Base-by-base conservation (phyloP, 1,284 basidiomycete species). In the Heliocybe sulcata region DNA sequence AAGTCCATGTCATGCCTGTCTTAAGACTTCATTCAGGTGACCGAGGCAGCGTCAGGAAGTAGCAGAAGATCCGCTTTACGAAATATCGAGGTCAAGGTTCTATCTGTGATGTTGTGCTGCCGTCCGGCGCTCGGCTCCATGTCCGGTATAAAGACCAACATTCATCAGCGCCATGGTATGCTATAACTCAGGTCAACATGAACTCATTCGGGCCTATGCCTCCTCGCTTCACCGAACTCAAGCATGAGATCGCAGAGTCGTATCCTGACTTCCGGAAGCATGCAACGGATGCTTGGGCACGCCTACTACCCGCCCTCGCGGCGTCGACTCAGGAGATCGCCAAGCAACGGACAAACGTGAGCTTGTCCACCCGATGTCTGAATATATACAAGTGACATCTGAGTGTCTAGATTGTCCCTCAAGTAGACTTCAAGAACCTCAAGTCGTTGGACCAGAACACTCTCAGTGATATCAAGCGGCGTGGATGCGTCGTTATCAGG, bases 401-500 rank as follows among this genome's bases (percentile, higher is more conserved):
- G 38, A 16, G 38, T 74, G 70, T 73, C 67, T 58, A 79, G 74
- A 65, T 65, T 51, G 69, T 87, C 45, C 83, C 85, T 0, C 79
- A 84, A 67, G 77, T 86, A 47, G 70, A 77, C 9, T 85, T 85
- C 63, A 62, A 71, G 1, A 78, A 85, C 48, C 66, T 87, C 20
- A 63, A 71, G 2, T 77, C 65, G 26, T 67, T 87, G 53, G 70
- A 70, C 23, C 55, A 65, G 0, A 76, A 80, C 27, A 69, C 79
- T 50, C 58, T 83, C 4, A 72, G 74, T 2, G 69, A 67, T 51
- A 82, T 88, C 58, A 81, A 74, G 60, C 70, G 77, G 47, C 74
- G 73, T 55, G 85, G 85, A 9, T 76, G 76, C 27, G 74, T 87
- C 23, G 76, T 88, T n/a, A 82, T 88, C 55, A 75, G 69, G 45